Base-by-base conservation (phyloP, 2,329 filamentous ascomycete genomes). In the Beauveria pseudobassiana region DNA sequence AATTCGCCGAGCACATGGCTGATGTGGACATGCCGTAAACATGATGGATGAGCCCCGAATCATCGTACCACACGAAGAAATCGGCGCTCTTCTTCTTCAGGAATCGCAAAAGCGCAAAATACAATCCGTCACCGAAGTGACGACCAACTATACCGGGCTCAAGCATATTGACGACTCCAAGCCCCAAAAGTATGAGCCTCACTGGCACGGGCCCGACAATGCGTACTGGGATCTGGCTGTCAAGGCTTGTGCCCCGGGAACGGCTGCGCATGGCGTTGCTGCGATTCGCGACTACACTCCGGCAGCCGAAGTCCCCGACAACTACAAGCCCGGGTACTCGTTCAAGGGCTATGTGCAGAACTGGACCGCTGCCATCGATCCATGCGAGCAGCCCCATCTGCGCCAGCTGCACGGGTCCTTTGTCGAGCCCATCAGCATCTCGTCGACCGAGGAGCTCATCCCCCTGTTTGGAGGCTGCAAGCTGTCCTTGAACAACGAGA, bases 11-110 rank as follows among this genome's bases (percentile, higher is more conserved):
- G 16, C 74, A 79, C 55, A 69, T 88, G 24, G 86, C 85, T 5
- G 85, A 88, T 64, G 81, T 88, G 69, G 85, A 88, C 69, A 86
- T 88, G 75, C 81, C 12, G 83, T 88, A 74, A 88, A 88, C 68
- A 77, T 80, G 58, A 78, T 86, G 73, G 85, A 88, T 69, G 84
- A 88, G 69, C 80, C 85, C 30, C 78, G 86, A 24, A 70, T 89
- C n/a, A 73, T 87, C 34, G 82, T 86, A 3, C 79, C 83, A 10
- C 84, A 79, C 73, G 79, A 87, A 59, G 75, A 81, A 16, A 79
- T 88, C 61, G 75, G 80, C 26, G 73, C 74, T 26, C 73, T 83
- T 54, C 75, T 87, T 10, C 72, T 72, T 8, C 73, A 76, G 52
- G 85, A 85, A 67, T 72, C 73, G 61, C 70, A 71, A 40, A 75